Base-by-base conservation (phyloP, 2,329 filamentous ascomycete species). In the Alternaria sp. region DNA sequence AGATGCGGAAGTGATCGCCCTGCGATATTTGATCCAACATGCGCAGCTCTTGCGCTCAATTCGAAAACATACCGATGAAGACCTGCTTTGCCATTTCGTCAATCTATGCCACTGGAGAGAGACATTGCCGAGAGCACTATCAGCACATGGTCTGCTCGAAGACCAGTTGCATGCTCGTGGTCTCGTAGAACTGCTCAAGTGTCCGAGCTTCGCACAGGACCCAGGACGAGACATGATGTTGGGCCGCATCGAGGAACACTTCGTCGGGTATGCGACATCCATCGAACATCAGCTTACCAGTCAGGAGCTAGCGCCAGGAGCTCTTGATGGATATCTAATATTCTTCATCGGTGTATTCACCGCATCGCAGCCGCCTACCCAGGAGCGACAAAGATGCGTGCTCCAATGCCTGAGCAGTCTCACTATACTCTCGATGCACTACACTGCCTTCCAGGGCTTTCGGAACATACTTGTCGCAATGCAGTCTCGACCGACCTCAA, bases 391-490 rank as follows among this genome's bases (percentile, higher is more conserved):
- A n/a, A 49, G 9, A 26, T 49, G 46, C 46, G 46, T 28, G 12
- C 46, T 45, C 15, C 37, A 30, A 20, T 45, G 37, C 21, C 21
- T 56, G 37, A 57, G 50, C 51, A 57, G 55, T 20, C 44, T 61
- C 12, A 61, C 59, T 15, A 23, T 56, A 6, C 44, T 61, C 11
- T 51, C 59, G 2, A 45, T 43, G 7, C 53, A 53, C 12, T 61
- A 61, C 30, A 37, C 45, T 15, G 50, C 50, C 4, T 18, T 49
- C n/a, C 23, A 26, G 10, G 46, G 46, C 46, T 49, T 49, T 49
- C 46, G 46, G 7, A 12, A 23, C 14, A 28, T 49, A 6, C 23
- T 49, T 5, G 8, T 49, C 15, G 46, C 12, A n/a, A 25, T 26
- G 5, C 21, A 43, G 9, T 43, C n/a, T 43, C 15, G 18, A 20